Evolutionary conservation across 2,329 filamentous ascomycete species (phyloP).

Genomic region (Fusarium tricinctum): DNA sequence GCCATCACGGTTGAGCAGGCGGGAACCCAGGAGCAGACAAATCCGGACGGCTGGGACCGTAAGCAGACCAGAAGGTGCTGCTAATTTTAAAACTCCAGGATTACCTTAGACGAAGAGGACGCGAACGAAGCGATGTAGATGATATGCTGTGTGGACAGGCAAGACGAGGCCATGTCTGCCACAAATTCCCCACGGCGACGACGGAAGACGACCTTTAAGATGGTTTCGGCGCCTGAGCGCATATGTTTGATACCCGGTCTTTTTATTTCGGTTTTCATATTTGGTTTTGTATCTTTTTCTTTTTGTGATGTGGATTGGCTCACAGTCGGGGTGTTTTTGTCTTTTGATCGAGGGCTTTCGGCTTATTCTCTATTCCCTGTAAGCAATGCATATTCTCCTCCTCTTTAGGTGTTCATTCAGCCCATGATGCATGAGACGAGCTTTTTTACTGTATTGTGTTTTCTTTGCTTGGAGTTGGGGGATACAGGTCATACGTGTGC

Average conservation of each 20-base stretch:
- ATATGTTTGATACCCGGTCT: slow-evolving; percentile 49
- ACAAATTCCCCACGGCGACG: slow-evolving; percentile 24
- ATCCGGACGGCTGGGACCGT: slow-evolving; percentile 36
- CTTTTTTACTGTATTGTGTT: slow-evolving; percentile 25
- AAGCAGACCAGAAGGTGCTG: slow-evolving; percentile 52
- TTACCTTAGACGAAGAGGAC: slow-evolving; percentile 1
- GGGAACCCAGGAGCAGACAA: slow-evolving; percentile 51
- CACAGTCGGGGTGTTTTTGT: slow-evolving; percentile 29
- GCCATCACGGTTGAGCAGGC: slow-evolving; percentile 64
- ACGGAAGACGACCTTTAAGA: slow-evolving; percentile 32
- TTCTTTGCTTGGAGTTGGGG: slow-evolving; percentile 43
- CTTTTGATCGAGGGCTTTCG: slow-evolving; percentile 26
- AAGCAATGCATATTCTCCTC: slow-evolving; percentile 17
- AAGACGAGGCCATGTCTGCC: slow-evolving; percentile 18
- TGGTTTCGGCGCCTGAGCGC: slow-evolving; percentile 39
- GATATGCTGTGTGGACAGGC: slow-evolving; percentile 21
- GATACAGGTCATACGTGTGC: slow-evolving; percentile 31
- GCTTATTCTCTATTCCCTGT: slow-evolving; percentile 17
- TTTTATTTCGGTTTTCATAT: slow-evolving; percentile 22
- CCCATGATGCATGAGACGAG: slow-evolving; percentile 33
- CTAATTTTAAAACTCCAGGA: slow-evolving; percentile 29
- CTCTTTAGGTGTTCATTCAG: background rate
- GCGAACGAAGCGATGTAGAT: slow-evolving; percentile 25
- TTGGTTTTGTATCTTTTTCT: slow-evolving; percentile 27
- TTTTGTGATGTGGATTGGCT: slow-evolving; percentile 39